A percentile compares a stretch with the other conserved stretches of the same genome.
Evolutionary conservation across 2,329 filamentous ascomycete genomes (phyloP).

Genomic region (Pseudomassariella vexata): DNA sequence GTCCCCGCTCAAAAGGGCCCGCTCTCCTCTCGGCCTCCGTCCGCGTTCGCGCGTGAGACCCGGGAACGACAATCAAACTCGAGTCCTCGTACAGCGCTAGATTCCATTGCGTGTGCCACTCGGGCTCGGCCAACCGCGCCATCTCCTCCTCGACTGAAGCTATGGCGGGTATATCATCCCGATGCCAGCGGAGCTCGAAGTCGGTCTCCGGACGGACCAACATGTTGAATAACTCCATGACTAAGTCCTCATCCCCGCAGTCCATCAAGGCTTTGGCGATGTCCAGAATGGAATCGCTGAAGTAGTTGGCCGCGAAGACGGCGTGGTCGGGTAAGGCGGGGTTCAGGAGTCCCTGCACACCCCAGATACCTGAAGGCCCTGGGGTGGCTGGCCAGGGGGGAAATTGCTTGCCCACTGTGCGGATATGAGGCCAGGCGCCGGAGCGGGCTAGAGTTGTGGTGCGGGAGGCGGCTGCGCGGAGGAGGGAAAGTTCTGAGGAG

Average conservation of each 20-base stretch:
- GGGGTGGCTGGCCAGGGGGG: conserved; percentile 67
- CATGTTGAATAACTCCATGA: conserved; percentile 86
- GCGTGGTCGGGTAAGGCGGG: conserved; percentile 58
- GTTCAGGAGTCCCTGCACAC: conserved; percentile 79
- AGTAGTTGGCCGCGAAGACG: conserved; percentile 66
- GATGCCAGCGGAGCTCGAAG: conserved; percentile 78
- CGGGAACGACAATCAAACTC: conserved; percentile 70
- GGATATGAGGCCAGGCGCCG: conserved; percentile 76
- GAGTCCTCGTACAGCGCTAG: conserved; percentile 68
- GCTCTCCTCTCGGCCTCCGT: conserved; percentile 65
- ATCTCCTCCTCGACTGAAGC: conserved; percentile 64
- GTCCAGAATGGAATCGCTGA: conserved; percentile 56
- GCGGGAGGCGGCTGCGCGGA: conserved; percentile 54
- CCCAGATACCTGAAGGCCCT: conserved; percentile 69
- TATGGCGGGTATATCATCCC: conserved; percentile 71
- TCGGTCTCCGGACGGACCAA: conserved; percentile 66
- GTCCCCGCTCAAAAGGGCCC: conserved; percentile 52
- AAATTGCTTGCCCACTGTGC: conserved; percentile 85
- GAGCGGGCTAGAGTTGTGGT: conserved; percentile 57
- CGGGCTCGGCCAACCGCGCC: conserved; percentile 50
- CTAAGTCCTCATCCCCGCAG: conserved; percentile 54
- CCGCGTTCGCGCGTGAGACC: conserved; percentile 65
- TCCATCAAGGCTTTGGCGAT: conserved; percentile 61
- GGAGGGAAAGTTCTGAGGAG: conserved; percentile 44
- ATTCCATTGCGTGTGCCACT: conserved; percentile 83